Base-by-base conservation (phyloP, 129 eudicot genomes). In the Sambucus nigra region DNA sequence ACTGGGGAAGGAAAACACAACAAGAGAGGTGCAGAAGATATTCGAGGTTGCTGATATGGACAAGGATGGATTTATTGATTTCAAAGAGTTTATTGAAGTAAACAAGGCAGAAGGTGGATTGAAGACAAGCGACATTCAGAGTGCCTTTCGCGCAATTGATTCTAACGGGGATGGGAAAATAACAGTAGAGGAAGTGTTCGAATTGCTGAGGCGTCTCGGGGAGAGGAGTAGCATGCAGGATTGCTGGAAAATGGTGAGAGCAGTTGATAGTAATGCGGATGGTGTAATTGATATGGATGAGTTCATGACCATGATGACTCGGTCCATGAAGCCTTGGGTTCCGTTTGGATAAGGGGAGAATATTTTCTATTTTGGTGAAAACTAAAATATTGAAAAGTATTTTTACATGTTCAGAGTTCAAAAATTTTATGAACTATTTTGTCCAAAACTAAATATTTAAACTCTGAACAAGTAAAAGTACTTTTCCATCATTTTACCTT, bases 261-360 rank as follows among this genome's bases (percentile, higher is more conserved):
- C 80, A 24, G 85, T 84, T 51, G 97, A 88, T 69, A 53, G 72
- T 6, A 81, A 84, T 42, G 70, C 77, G 7, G 97, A 88, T 69
- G 97, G 97, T 29, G 86, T 76, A 33, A 69, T 84, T 14, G 94
- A 84, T 33, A 73, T 80, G 61, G 91, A 84, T 53, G 97, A 88
- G 65, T 88, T 88, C 53, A 41, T 78, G 69, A 74, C 78, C 8
- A 84, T 88, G 97, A 88, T 88, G 97, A 81, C 87, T 45, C 79
- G 73, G 14, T 69, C 77, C 58, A 68, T 61, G 59, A 72, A 47
- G 19, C 19, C 38, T 42, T 35, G 42, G 42, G n/a, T n/a, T n/a
- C n/a, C n/a, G n/a, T n/a, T 31, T 31, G 9, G 38, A 31, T 4
- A 31, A 31, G 38, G 38, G 38, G 4, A n/a, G n/a, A n/a, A n/a